These are phyloP conservation scores for Aureobasidium sp. DNA, from an alignment of 2,329 filamentous ascomycete species.

Conservation along the genomic window DNA sequence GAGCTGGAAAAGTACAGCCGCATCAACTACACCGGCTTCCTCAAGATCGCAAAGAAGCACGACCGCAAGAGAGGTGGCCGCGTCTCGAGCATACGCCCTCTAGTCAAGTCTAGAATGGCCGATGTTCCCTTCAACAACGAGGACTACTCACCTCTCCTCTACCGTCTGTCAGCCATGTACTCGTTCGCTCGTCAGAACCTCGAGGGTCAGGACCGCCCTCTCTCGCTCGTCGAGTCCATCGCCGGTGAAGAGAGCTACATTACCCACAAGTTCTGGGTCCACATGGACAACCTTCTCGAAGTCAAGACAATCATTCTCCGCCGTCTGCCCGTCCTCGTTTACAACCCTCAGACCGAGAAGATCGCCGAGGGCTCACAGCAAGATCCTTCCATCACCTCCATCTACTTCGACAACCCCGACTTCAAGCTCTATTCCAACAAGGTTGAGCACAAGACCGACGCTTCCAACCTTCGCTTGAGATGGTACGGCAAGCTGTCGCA, in stretches of 20 bases:
- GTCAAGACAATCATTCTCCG: conserved; percentile 94
- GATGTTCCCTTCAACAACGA: conserved; percentile 92
- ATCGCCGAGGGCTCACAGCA: conserved; percentile 67
- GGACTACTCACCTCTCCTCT: conserved; percentile 82
- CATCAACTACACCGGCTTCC: conserved; percentile 94
- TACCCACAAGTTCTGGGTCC: conserved; percentile 95
- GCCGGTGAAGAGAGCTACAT: conserved; percentile 60
- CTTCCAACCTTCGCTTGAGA: conserved; percentile 74
- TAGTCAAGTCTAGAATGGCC: conserved; percentile 85
- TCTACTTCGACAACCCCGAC: conserved; percentile 87
- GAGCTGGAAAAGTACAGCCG: conserved; percentile 92
- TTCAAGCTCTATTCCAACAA: conserved; percentile 86
- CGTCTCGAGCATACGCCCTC: conserved; percentile 74
- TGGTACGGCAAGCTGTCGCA: conserved; percentile 84
- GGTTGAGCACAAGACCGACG: conserved; percentile 66
- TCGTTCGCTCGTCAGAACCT: conserved; percentile 84
- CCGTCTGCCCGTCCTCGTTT: conserved; percentile 82
- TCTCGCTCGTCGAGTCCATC: conserved; percentile 38
- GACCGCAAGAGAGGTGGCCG: conserved; percentile 81
- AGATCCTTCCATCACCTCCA: conserved; percentile 86
- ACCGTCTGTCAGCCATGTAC: conserved; percentile 88
- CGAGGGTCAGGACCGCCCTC: conserved; percentile 43
- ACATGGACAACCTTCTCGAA: conserved; percentile 89
- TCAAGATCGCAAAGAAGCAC: conserved; percentile 99
- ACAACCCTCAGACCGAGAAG: conserved; percentile 81